A percentile compares a stretch with the other conserved stretches of the same genome.
These are phyloP conservation scores for Lablab purpureus DNA, from an alignment of 306 rosid species.

Conservation along the genomic window DNA sequence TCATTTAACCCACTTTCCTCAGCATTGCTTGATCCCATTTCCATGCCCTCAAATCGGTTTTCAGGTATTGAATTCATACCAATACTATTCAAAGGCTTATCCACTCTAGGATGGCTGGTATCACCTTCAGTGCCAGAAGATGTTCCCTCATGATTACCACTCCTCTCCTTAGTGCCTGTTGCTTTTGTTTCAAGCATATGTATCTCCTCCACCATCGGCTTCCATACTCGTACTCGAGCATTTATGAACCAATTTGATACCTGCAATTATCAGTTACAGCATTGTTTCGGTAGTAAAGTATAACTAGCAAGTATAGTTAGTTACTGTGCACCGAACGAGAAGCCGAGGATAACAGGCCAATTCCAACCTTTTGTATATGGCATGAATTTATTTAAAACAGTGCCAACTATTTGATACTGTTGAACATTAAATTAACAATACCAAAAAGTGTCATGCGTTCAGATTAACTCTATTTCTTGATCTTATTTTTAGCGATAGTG, in stretches of 20 bases:
- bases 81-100: conserved; percentile 37
- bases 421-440: neutral
- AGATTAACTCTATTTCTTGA: no score
- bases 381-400: no score
- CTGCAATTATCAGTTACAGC: conserved; percentile 50
- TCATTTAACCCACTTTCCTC: conserved; percentile 33
- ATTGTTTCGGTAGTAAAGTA: neutral
- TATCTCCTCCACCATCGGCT: conserved; percentile 99
- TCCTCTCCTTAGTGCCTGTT: conserved; percentile 42
- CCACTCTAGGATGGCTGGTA: conserved; percentile 41
- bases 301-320: neutral
- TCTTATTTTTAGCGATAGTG: neutral
- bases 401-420: neutral
- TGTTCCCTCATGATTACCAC: conserved; percentile 45
- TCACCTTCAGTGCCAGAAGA: conserved; percentile 45
- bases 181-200: conserved; percentile 80
- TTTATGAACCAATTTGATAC: conserved; percentile 95
- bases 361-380: no score
- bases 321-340: no score
- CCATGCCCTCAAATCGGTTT: conserved; percentile 50
- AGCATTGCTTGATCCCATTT: conserved; percentile 32
- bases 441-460: no score
- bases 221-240: conserved; percentile 96
- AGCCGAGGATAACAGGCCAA: no score
- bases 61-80: conserved; percentile 42